Evolutionary conservation across 2,329 filamentous ascomycete species (phyloP), one percentile per base, ranked within the genome.

Genomic region (Paecilomyces sp.): DNA sequence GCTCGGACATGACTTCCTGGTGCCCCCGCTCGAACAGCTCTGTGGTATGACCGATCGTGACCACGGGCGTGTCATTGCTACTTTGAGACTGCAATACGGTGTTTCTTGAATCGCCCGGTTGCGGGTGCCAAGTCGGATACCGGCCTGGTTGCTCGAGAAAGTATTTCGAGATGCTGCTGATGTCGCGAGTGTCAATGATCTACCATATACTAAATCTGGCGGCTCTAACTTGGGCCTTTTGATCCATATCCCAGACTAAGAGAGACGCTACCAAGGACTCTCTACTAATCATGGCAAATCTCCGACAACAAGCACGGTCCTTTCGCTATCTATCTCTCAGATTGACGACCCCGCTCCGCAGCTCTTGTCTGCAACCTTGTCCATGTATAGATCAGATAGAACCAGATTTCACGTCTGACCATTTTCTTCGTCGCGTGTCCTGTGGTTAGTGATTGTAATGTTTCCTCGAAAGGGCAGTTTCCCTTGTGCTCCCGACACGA

Each of bases 1-100:
- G 30, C n/a, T 56, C 55, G 55, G 55, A 56, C 55, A 56, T 41
- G 15, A 56, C 31, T 56, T 56, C 55, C 55, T 56, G 33, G 33
- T n/a, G 13, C 33, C 33, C 28, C 30, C 25, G 33, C 33, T 34
- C 28, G 33, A 24, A n/a, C 11, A 22, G 55, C 55, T 47, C 33
- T 41, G 30, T 56, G 55, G 55, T 34, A 56, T 56, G 22, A 22
- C 31, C n/a, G 18, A 41, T 41, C 25, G 33, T 12, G 34, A 56
- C 55, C 55, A 50, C 47, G 55, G 55, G n/a, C 41, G 41, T 47
- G 41, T 47, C 41, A 47, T 22, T 47, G 41, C 41, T 18, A 18
- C 41, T 47, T 47, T 47, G 41, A 15, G 41, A 47, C 41, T n/a
- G 41, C 41, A 28, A 18, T 47, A 47, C 41, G n/a, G 41, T 47